Conservation (phyloP, 495 filamentous ascomycete genomes). For the Penicillium pancosmium region DNA sequence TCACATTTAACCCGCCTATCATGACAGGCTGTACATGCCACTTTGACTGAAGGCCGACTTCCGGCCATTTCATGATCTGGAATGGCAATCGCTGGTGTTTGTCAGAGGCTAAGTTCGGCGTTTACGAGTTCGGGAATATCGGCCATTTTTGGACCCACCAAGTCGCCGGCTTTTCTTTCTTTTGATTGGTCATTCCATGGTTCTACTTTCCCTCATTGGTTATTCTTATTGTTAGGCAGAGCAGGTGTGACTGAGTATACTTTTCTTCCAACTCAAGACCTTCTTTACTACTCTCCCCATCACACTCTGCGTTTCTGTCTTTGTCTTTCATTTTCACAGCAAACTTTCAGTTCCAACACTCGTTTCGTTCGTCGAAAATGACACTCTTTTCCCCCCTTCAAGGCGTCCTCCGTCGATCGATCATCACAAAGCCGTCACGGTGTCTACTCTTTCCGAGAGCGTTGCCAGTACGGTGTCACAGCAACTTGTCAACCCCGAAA, state of each 20-base stretch:
- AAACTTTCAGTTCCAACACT: not conserved
- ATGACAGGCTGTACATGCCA: slow-evolving; percentile 18
- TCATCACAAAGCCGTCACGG: not conserved
- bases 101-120: slow-evolving; percentile 8
- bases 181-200: slow-evolving; percentile 13
- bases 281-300: not conserved
- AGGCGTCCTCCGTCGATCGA: not conserved
- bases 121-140: slow-evolving; percentile 11
- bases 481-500: not conserved
- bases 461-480: not conserved
- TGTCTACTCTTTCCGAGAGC: not conserved
- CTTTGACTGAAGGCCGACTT: not conserved
- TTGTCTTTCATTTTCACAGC: not conserved
- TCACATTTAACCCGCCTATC: slow-evolving; percentile 22
- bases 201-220: too few relatives aligned
- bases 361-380: not conserved
- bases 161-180: slow-evolving; percentile 19
- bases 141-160: slow-evolving; percentile 8
- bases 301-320: not conserved
- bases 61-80: not conserved
- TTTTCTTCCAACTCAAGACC: not conserved
- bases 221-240: too few relatives aligned
- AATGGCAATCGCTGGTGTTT: not conserved
- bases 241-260: not conserved
- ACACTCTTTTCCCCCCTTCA: not conserved